Evolutionary conservation across 2,329 filamentous ascomycete genomes (phyloP).

Genomic region (Calonectria leucothoes): DNA sequence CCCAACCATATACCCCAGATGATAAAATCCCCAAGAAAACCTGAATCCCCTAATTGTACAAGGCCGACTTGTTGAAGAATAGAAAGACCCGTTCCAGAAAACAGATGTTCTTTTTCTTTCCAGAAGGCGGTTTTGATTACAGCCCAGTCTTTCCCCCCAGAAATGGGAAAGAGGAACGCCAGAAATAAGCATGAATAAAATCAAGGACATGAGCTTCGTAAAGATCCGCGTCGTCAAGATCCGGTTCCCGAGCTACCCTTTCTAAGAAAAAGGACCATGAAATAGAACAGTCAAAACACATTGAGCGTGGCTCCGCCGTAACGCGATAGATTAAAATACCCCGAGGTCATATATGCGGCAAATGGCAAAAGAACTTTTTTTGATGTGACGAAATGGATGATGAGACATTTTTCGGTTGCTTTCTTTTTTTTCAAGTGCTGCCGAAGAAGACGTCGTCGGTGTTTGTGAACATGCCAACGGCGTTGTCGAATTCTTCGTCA

Average conservation of each 20-base stretch:
- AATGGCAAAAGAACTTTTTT: slow-evolving; percentile 25
- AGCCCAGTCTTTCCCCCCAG: slow-evolving; percentile 16
- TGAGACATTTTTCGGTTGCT: neutral
- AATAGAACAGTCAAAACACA: slow-evolving; percentile 24
- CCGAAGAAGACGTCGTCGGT: slow-evolving; percentile 66
- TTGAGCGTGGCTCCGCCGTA: neutral
- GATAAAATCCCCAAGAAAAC: slow-evolving; percentile 7
- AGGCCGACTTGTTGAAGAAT: slow-evolving; percentile 8
- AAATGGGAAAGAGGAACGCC: slow-evolving; percentile 16
- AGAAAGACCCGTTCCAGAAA: neutral
- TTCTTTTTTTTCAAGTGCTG: slow-evolving; percentile 39
- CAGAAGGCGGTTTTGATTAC: slow-evolving; percentile 18
- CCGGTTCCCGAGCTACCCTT: slow-evolving; percentile 15
- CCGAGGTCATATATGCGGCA: slow-evolving; percentile 21
- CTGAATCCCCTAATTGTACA: slow-evolving; percentile 34
- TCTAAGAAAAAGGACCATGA: slow-evolving; percentile 21
- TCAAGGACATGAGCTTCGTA: slow-evolving; percentile 40
- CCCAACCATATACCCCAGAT: slow-evolving; percentile 13
- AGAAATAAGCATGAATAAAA: slow-evolving; percentile 11
- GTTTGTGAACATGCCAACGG: slow-evolving; percentile 63
- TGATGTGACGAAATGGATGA: neutral
- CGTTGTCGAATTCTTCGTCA: slow-evolving; percentile 63
- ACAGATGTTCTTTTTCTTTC: neutral
- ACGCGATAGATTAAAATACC: slow-evolving; percentile 23
- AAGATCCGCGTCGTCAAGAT: slow-evolving; percentile 22